Base-by-base conservation (phyloP, 805 yeast species). In the Kodamaea neixiangensis region DNA sequence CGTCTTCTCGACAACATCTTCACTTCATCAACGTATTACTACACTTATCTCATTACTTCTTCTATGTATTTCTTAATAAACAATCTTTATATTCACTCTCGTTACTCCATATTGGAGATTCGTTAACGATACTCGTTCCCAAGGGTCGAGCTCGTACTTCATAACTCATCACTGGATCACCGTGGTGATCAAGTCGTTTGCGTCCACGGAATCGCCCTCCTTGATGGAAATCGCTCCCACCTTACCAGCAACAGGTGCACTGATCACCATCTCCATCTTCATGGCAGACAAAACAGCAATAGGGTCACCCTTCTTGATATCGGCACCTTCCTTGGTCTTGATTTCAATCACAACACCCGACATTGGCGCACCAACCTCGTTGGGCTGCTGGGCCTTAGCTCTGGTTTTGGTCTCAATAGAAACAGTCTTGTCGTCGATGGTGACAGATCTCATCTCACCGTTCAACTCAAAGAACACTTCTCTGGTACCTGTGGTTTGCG, bases 221-320 rank as follows among this genome's bases (percentile, higher is more conserved):
- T 85, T 85, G 57, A 90, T 87, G 45, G 79, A 69, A 17, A 94
- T 80, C 18, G 86, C 89, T 44, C 86, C 85, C 55, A 94, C 83
- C 66, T 80, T 82, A 69, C 99, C 99, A 52, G 86, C 79, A 53
- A 83, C 87, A 49, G 96, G 96, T 18, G 99, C 93, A 68, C 90
- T 82, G 62, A 93, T 92, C 47, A 94, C 96, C 97, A 94, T 94
- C 78, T 94, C 99, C 99, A 93, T 93, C 83, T 93, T 93, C 99
- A 93, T 93, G 57, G 99, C 99, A 67, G 93, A 84, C 67, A 93
- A 80, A 20, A 93, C 96, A 54, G 96, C 96, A 57, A 93, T 71
- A 31, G 97, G 92, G 67, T 93, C 96, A 58, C 99, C 99, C 82
- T 93, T 93, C 82, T 89, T 90, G 58, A 94, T 96, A 58, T 86